Base-by-base conservation (phyloP, 495 filamentous ascomycete species). In the Physcia stellaris region DNA sequence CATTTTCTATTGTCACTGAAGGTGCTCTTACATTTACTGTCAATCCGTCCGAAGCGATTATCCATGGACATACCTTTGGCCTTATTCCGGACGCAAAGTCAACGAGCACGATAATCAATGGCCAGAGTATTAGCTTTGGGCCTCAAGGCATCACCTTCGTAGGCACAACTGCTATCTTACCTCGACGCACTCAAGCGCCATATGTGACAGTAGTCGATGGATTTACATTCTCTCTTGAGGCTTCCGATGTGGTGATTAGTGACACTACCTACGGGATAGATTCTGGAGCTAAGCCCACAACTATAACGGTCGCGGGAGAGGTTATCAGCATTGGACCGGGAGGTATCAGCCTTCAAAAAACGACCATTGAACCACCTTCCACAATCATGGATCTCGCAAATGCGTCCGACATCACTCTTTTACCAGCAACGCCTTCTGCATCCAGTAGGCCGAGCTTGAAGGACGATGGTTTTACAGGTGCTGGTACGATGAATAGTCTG, bases 81-180 rank as follows among this genome's bases (percentile, higher is more conserved):
- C 50, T 71, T 35, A 39, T 39, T 23, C 38, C 50, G 13, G 41
- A 43, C 15, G 53, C 51, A 4, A 41, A 48, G 12, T 40, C 55
- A 1, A 58, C 62, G n/a, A 53, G 58, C 4, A 64, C 57, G 0
- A 47, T 59, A 0, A 42, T 70, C 11, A 48, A 48, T 39, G 67
- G 61, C 4, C 59, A 71, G 29, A 66, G 58, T 2, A 35, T 76
- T 32, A 61, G 59, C 17, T 47, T 76, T 23, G 63, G 63, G 2
- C 54, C 70, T 3, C 42, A 40, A n/a, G 62, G 57, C 32, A 54
- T 72, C 32, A 50, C 52, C 4, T 45, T 58, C 6, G 54, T 55
- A 30, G 51, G 51, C 4, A 55, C 59, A n/a, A 66, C 60, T 1
- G 45, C 71, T n/a, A 37, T 56, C 9, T 38, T 55, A 24, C 42